These are phyloP conservation scores for Yamadazyma takamatsuzukensis DNA, from an alignment of 805 yeast species.

Conservation along the genomic window DNA sequence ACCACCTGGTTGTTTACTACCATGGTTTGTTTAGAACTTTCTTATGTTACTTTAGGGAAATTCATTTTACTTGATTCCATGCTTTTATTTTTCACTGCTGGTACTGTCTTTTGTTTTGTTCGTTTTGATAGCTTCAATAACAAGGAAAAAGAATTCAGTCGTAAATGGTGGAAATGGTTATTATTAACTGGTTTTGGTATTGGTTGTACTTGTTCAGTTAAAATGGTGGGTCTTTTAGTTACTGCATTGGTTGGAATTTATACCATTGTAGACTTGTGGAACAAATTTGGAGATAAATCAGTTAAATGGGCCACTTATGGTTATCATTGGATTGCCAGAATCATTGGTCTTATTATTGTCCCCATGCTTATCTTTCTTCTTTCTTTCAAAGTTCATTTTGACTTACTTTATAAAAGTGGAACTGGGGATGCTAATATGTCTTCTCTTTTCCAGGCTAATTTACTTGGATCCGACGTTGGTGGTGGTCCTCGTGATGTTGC, in stretches of 20 bases:
- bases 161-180: constrained; percentile 94
- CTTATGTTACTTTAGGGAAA: constrained; percentile 67
- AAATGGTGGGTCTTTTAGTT: constrained; percentile 94
- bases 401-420: constrained; percentile 67
- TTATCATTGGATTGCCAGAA: constrained; percentile 66
- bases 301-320: constrained; percentile 48
- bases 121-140: constrained; percentile 64
- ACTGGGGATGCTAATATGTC: constrained; percentile 81
- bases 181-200: constrained; percentile 76
- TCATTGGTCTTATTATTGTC: constrained; percentile 56
- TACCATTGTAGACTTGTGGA: constrained; percentile 86
- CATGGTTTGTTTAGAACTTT: constrained; percentile 63
- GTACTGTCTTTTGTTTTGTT: constrained; percentile 72
- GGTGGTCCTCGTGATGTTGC: constrained; percentile 69
- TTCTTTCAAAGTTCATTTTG: constrained; percentile 74
- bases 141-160: constrained; percentile 46
- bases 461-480: constrained; percentile 58
- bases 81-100: constrained; percentile 70
- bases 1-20: constrained; percentile 60
- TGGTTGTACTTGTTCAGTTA: constrained; percentile 90
- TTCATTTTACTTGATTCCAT: constrained; percentile 76
- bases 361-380: constrained; percentile 62
- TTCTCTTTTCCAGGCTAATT: constrained; percentile 76
- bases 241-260: constrained; percentile 86
- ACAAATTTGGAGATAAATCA: constrained; percentile 65